Conservation (phyloP, 1,139 yeast genomes). For the Suhomyces yuchorum region DNA sequence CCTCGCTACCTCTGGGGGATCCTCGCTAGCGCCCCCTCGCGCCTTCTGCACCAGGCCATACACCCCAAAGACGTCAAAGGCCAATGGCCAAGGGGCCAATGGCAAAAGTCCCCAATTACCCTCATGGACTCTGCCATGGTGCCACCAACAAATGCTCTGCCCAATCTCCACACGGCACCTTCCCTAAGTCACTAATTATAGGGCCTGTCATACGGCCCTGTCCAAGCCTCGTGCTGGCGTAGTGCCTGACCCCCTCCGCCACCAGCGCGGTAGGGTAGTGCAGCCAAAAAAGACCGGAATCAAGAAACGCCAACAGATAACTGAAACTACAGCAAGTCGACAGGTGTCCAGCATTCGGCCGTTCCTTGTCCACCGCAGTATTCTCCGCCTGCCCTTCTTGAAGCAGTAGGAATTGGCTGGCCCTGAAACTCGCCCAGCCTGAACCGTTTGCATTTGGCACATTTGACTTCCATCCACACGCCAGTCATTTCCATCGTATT, state of each 20-base stretch:
- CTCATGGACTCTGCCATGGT: too few relatives aligned
- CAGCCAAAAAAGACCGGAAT: neutral
- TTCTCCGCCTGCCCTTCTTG: neutral
- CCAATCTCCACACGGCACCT: too few relatives aligned
- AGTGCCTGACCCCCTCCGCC: neutral
- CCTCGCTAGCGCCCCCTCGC: too few relatives aligned
- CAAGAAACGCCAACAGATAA: neutral
- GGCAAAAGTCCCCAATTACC: too few relatives aligned
- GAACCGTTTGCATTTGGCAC: neutral
- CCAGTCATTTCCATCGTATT: neutral
- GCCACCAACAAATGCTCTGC: too few relatives aligned
- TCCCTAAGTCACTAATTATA: neutral
- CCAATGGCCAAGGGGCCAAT: too few relatives aligned
- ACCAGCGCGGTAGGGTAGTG: neutral
- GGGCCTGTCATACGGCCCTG: neutral
- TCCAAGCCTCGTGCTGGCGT: neutral
- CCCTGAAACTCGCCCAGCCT: neutral
- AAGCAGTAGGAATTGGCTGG: neutral
- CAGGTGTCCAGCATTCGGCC: neutral
- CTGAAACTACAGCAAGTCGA: neutral
- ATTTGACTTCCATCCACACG: neutral
- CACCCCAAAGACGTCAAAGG: too few relatives aligned
- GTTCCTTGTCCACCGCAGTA: neutral
- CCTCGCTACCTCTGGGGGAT: too few relatives aligned
- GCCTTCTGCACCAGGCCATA: too few relatives aligned